A percentile compares a stretch with the other conserved stretches of the same genome.
These are phyloP conservation scores for Neodidymelliopsis sp. DNA, from an alignment of 2,329 filamentous ascomycete genomes.

Conservation along the genomic window DNA sequence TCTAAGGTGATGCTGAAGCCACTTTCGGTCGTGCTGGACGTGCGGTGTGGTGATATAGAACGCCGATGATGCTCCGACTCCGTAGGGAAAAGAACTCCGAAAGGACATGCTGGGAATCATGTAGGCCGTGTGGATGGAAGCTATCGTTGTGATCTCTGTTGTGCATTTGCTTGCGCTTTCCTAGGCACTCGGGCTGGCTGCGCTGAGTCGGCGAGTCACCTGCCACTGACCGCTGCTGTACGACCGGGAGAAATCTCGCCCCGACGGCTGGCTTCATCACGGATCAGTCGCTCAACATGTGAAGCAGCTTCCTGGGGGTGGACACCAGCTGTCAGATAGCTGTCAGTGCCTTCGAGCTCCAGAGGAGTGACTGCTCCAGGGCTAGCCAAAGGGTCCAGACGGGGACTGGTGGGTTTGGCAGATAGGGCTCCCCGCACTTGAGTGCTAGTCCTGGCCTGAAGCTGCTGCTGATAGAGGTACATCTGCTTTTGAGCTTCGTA, in stretches of 20 bases:
- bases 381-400: conserved; percentile 58
- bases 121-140: background rate
- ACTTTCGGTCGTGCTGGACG: conserved; percentile 13
- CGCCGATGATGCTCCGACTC: conserved; percentile 43
- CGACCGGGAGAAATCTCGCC: conserved; percentile 44
- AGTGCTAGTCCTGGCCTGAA: conserved; percentile 42
- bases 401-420: conserved; percentile 56
- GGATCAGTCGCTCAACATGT: conserved; percentile 58
- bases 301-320: conserved; percentile 46
- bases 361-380: conserved; percentile 63
- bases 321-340: conserved; percentile 57
- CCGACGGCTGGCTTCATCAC: conserved; percentile 52
- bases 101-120: conserved; percentile 6
- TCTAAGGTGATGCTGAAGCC: conserved; percentile 14
- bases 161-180: conserved; percentile 7
- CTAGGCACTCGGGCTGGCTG: conserved; percentile 10
- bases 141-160: conserved; percentile 13
- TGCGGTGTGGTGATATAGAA: conserved; percentile 34
- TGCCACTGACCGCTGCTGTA: conserved; percentile 38
- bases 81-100: conserved; percentile 22
- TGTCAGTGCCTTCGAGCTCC: conserved; percentile 55
- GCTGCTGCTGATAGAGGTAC: conserved; percentile 57
- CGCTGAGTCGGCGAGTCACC: conserved; percentile 37
- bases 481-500: conserved; percentile 60
- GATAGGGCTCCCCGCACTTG: conserved; percentile 30